A percentile compares a stretch with the other conserved stretches of the same genome.
phyloP scores from a whole-genome alignment of 2,329 filamentous ascomycete species.

The Aureobasidium sp. region DNA sequence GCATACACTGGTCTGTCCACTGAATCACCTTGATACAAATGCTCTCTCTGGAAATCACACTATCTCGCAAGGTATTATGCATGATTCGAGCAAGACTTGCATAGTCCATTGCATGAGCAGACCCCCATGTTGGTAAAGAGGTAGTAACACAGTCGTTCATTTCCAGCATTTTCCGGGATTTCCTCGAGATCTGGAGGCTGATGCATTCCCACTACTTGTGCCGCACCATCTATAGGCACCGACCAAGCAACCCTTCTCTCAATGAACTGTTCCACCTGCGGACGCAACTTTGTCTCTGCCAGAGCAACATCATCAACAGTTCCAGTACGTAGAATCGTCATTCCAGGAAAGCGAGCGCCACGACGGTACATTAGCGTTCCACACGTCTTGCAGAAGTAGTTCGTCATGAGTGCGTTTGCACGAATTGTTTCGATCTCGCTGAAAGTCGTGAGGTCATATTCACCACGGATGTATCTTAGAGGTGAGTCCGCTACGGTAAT shows the following conservation, averaged over 20 bases:
- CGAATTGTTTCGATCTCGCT: constrained; percentile 54
- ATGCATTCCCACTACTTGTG: constrained; percentile 25
- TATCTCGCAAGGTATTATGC: no score
- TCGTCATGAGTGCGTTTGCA: constrained; percentile 61
- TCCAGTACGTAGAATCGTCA: constrained; percentile 60
- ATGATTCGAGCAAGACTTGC: no score
- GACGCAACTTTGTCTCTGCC: constrained; percentile 62
- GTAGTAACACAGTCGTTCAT: no score
- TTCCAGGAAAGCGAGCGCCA: constrained; percentile 48
- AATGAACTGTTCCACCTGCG: constrained; percentile 58
- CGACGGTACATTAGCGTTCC: constrained; percentile 68
- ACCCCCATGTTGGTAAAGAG: no score
- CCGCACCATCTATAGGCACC: constrained; percentile 38
- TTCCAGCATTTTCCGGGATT: no score
- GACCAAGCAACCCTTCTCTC: constrained; percentile 61
- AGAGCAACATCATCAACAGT: constrained; percentile 69
- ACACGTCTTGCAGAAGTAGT: constrained; percentile 67
- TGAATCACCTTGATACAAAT: no score
- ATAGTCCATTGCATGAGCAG: no score
- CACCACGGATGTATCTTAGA: constrained; percentile 57
- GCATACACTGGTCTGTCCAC: no score
- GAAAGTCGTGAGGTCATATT: constrained; percentile 56
- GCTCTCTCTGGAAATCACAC: no score
- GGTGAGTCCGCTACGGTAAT: constrained; percentile 55
- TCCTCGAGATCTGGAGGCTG: neutral